These are phyloP conservation scores for Pleurostoma richardsiae DNA, from an alignment of 2,329 filamentous ascomycete genomes.

Conservation along the genomic window DNA sequence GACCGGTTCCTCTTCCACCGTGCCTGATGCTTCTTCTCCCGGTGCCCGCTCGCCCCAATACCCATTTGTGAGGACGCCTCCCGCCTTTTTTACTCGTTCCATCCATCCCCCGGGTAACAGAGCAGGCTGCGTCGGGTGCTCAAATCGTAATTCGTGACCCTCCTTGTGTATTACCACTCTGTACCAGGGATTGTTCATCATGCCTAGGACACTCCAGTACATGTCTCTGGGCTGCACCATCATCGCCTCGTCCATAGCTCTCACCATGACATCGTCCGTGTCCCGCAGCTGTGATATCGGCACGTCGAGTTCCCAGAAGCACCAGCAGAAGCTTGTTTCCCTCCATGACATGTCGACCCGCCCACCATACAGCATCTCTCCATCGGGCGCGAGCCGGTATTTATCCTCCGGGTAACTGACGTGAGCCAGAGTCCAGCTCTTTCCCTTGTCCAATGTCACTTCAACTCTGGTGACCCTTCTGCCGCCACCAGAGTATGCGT, in stretches of 20 bases:
- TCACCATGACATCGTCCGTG: constrained; percentile 70
- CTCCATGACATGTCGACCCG: constrained; percentile 76
- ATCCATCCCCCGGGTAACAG: constrained; percentile 83
- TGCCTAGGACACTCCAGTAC: constrained; percentile 92
- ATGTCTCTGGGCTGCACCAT: constrained; percentile 84
- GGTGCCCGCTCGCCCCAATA: constrained; percentile 74
- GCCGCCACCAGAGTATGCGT: constrained; percentile 88
- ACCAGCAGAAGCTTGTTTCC: constrained; percentile 85
- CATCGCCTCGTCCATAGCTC: constrained; percentile 88
- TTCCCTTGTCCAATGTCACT: constrained; percentile 76
- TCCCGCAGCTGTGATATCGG: constrained; percentile 53
- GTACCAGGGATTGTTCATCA: constrained; percentile 99
- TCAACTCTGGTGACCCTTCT: constrained; percentile 77
- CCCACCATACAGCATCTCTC: constrained; percentile 67
- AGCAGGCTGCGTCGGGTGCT: constrained; percentile 82
- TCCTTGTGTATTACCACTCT: constrained; percentile 72
- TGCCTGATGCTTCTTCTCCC: constrained; percentile 35
- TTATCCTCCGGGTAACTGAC: constrained; percentile 82
- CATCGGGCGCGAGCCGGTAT: constrained; percentile 60
- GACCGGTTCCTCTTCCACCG: constrained; percentile 39
- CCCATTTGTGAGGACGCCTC: constrained; percentile 75
- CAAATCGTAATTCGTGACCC: constrained; percentile 62
- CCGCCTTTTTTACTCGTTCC: constrained; percentile 79
- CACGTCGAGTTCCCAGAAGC: constrained; percentile 78
- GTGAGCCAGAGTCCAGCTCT: constrained; percentile 70